A percentile compares a stretch with the other conserved stretches of the same genome.
These are phyloP conservation scores for Porcisia deanei DNA, from an alignment of 208 protist species.

Conservation along the genomic window DNA sequence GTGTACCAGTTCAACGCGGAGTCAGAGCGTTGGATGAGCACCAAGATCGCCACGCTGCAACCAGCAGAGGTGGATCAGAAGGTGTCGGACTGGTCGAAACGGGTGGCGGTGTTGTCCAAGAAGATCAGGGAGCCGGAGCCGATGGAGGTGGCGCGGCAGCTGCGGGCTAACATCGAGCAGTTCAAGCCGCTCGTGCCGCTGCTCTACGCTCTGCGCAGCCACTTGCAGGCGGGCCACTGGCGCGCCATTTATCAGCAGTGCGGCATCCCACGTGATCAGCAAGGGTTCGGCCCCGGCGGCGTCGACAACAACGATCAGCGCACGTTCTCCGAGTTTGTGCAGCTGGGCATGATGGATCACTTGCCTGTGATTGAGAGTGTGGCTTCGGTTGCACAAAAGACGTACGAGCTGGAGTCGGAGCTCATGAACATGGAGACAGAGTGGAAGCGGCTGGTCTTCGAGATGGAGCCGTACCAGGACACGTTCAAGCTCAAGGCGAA, in stretches of 20 bases:
- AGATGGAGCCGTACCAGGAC: constrained; percentile 93
- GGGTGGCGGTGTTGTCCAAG: constrained; percentile 74
- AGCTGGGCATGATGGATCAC: constrained; percentile 87
- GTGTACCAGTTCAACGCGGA: constrained; percentile 82
- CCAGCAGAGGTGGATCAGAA: constrained; percentile 84
- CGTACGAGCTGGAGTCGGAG: constrained; percentile 91
- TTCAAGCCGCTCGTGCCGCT: constrained; percentile 94
- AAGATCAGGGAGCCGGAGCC: constrained; percentile 90
- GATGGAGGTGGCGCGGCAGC: constrained; percentile 64
- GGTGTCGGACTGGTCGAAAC: constrained; percentile 84
- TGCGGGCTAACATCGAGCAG: constrained; percentile 90
- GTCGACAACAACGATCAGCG: constrained; percentile 85
- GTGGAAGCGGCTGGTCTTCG: constrained; percentile 94
- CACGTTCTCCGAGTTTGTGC: constrained; percentile 80
- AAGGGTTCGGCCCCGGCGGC: constrained; percentile 77
- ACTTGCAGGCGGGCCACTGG: constrained; percentile 95
- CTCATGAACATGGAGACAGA: constrained; percentile 93
- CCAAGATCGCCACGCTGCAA: constrained; percentile 84
- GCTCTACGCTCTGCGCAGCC: constrained; percentile 92
- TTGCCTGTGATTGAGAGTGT: constrained; percentile 87
- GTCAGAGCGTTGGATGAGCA: constrained; percentile 89
- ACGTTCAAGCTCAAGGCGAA: constrained; percentile 94
- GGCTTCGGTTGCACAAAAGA: constrained; percentile 86
- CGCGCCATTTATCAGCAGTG: constrained; percentile 85
- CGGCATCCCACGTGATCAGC: constrained; percentile 85